A percentile compares a stretch with the other conserved stretches of the same genome.
Conservation (phyloP, 2,329 filamentous ascomycete species). For the Fusarium luffae region DNA sequence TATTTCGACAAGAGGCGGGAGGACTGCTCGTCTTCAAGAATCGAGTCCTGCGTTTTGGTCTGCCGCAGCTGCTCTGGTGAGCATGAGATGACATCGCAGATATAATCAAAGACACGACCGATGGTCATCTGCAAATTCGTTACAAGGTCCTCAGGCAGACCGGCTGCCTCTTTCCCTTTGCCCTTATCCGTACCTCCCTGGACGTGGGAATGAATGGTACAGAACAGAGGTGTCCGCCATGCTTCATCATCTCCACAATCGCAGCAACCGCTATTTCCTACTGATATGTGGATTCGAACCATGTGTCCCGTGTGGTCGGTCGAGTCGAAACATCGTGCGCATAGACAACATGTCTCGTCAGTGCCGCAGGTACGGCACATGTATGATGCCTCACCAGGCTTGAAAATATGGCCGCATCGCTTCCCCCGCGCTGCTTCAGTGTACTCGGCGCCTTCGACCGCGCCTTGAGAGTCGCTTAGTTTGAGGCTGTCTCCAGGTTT, state of each 20-base stretch:
- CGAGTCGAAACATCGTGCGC: constrained; percentile 92
- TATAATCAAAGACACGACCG: constrained; percentile 86
- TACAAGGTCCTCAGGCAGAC: constrained; percentile 79
- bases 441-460: constrained; percentile 94
- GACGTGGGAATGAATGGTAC: constrained; percentile 86
- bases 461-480: constrained; percentile 87
- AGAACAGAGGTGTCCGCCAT: constrained; percentile 88
- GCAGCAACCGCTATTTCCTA: constrained; percentile 94
- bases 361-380: constrained; percentile 92
- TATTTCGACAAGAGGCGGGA: constrained; percentile 77
- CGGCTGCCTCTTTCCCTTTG: constrained; percentile 68
- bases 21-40: constrained; percentile 81
- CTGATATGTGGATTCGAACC: constrained; percentile 87
- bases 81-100: constrained; percentile 98
- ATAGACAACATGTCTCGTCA: constrained; percentile 95
- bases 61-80: constrained; percentile 94
- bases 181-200: constrained; percentile 64
- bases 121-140: constrained; percentile 87
- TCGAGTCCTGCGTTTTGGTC: constrained; percentile 83
- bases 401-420: constrained; percentile 97
- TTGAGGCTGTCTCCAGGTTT: constrained; percentile 75
- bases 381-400: constrained; percentile 92
- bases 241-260: constrained; percentile 97
- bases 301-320: constrained; percentile 95
- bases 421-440: constrained; percentile 91